Percentiles rank a stretch among this genome's conserved stretches.
phyloP scores from a whole-genome alignment of 139 green algal genomes.

The Micromonas pusilla region DNA sequence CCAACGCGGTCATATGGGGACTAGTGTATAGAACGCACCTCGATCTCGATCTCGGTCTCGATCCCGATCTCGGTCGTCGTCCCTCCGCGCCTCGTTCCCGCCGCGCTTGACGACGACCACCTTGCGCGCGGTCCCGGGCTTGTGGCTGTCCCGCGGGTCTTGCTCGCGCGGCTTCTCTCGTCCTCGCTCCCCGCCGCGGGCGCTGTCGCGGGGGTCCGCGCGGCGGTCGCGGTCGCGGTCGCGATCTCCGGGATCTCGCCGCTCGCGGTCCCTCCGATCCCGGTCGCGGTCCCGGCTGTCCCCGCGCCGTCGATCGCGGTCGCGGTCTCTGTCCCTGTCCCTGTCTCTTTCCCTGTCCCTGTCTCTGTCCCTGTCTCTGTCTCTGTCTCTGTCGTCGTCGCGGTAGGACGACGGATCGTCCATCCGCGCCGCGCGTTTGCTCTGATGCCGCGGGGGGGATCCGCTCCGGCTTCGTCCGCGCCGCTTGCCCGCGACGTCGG shows the following conservation, averaged over 20 bases:
- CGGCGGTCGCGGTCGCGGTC: not conserved
- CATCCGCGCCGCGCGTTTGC: too few species aligned
- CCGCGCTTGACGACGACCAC: not conserved
- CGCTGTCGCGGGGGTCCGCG: not conserved
- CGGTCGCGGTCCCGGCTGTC: not conserved
- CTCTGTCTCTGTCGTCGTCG: too few species aligned
- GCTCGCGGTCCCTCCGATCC: not conserved
- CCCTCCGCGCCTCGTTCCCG: not conserved
- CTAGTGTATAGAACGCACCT: too few species aligned
- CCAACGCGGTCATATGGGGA: too few species aligned
- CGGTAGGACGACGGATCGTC: too few species aligned
- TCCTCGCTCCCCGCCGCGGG: slow-evolving; percentile 1
- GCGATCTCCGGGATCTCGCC: not conserved
- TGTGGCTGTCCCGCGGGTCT: too few species aligned
- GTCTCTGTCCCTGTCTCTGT: slow-evolving; percentile 16
- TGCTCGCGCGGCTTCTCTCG: too few species aligned
- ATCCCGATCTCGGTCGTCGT: not conserved
- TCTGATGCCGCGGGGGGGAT: too few species aligned
- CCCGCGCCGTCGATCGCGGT: not conserved
- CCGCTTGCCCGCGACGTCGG: too few species aligned
- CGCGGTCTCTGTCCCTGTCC: slow-evolving; percentile 20
- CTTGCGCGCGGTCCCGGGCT: not conserved
- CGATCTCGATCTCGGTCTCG: slow-evolving; percentile 10
- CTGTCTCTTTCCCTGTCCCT: slow-evolving; percentile 28
- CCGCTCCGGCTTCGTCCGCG: too few species aligned